Evolutionary conservation across 345 rosid species (phyloP).

Genomic region (Aurinia saxatilis): DNA sequence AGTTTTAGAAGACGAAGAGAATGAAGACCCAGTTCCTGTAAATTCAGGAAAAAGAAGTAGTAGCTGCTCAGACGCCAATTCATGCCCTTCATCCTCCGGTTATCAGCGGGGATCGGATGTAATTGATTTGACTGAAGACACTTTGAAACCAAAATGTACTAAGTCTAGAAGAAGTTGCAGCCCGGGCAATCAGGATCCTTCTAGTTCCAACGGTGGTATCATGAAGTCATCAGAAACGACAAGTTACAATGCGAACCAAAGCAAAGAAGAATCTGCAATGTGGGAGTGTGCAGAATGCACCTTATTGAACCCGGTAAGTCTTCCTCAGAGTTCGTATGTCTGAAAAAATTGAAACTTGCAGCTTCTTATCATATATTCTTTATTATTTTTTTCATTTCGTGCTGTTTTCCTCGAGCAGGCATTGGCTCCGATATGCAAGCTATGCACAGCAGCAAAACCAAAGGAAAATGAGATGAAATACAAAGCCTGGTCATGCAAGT

Average conservation of each 20-base stretch:
- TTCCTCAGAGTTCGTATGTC: background rate
- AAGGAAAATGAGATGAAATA: conserved; percentile 34
- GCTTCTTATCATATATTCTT: background rate
- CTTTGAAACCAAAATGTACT: conserved; percentile 13
- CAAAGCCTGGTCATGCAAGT: conserved; percentile 67
- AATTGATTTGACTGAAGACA: conserved; percentile 32
- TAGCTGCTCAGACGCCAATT: conserved; percentile 20
- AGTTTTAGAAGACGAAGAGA: conserved; percentile 38
- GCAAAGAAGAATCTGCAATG: conserved; percentile 32
- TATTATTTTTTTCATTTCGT: background rate
- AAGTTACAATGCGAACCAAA: conserved; percentile 19
- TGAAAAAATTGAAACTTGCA: background rate
- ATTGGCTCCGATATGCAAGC: conserved; percentile 57
- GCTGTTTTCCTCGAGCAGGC: conserved; percentile 35
- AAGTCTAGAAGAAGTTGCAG: conserved; percentile 47
- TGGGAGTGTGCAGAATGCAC: conserved; percentile 81
- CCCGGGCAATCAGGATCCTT: conserved; percentile 9
- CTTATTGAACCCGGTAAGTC: conserved; percentile 72
- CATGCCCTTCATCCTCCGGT: conserved; percentile 13
- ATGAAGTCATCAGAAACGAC: conserved; percentile 1
- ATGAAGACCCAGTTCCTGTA: conserved; percentile 17
- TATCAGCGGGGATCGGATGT: conserved; percentile 19
- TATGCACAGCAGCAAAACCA: conserved; percentile 53
- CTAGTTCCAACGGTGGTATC: conserved; percentile 17
- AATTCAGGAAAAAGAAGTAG: conserved; percentile 41